A percentile compares a stretch with the other conserved stretches of the same genome.
These are phyloP conservation scores for Citeromyces matritensis DNA, from an alignment of 805 yeast species.

Conservation along the genomic window DNA sequence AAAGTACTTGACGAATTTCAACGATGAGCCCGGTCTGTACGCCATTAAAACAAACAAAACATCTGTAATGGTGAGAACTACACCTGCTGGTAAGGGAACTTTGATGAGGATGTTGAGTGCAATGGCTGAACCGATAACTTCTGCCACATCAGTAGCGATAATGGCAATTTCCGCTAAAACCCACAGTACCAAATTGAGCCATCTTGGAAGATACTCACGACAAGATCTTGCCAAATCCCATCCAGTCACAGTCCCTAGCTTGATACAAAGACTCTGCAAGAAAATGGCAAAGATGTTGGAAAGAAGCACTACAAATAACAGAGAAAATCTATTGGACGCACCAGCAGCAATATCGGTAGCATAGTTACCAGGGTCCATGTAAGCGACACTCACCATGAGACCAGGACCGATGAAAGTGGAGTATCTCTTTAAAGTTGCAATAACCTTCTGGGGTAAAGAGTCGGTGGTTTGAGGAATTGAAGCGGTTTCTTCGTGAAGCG, in stretches of 20 bases:
- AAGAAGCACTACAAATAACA: conserved; percentile 24
- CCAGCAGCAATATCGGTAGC: conserved; percentile 34
- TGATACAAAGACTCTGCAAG: conserved; percentile 25
- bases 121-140: conserved; percentile 35
- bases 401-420: conserved; percentile 28
- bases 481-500: too few relatives aligned
- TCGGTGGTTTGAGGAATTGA: too few relatives aligned
- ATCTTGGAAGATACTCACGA: conserved; percentile 20
- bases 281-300: conserved; percentile 30
- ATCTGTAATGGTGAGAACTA: conserved; percentile 25
- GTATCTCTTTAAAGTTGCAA: conserved; percentile 17
- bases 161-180: conserved; percentile 30
- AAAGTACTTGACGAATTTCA: conserved; percentile 23
- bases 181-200: conserved; percentile 23
- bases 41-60: conserved; percentile 30
- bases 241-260: conserved; percentile 34
- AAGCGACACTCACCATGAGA: conserved; percentile 29
- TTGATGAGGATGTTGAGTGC: conserved; percentile 28
- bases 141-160: conserved; percentile 37
- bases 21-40: conserved; percentile 25
- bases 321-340: conserved; percentile 23
- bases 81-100: conserved; percentile 34
- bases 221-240: conserved; percentile 28
- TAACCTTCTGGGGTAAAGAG: background rate
- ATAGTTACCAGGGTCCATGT: conserved; percentile 39